Conservation (phyloP, 805 yeast genomes). For the Barnettozyma sucrosica region DNA sequence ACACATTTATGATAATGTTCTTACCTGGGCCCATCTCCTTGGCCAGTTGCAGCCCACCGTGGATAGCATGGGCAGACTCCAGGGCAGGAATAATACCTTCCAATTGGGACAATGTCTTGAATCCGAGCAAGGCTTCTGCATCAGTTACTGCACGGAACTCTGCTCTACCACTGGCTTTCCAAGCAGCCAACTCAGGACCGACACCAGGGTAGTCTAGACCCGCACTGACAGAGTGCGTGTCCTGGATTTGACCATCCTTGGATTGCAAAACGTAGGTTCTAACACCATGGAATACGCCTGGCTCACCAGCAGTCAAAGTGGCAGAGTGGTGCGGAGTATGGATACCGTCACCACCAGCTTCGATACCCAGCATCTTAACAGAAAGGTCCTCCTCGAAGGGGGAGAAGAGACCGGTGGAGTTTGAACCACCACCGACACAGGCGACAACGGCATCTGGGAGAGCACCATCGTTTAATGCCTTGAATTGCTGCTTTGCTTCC, state of each 20-base stretch:
- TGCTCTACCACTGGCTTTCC: slow-evolving; percentile 94
- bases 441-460: slow-evolving; percentile 94
- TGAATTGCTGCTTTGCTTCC: slow-evolving; percentile 90
- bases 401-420: slow-evolving; percentile 91
- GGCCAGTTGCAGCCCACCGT: slow-evolving; percentile 86
- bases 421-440: slow-evolving; percentile 99
- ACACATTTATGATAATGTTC: slow-evolving; percentile 79
- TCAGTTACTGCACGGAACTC: slow-evolving; percentile 88
- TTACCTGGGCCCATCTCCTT: slow-evolving; percentile 73
- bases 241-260: slow-evolving; percentile 91
- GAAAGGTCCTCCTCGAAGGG: slow-evolving; percentile 80
- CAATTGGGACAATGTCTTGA: slow-evolving; percentile 78
- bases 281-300: slow-evolving; percentile 98
- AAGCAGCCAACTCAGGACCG: slow-evolving; percentile 93
- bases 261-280: slow-evolving; percentile 90
- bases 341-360: slow-evolving; percentile 98
- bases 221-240: slow-evolving; percentile 97
- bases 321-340: slow-evolving; percentile 90
- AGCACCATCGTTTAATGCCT: slow-evolving; percentile 67
- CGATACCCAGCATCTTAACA: slow-evolving; percentile 87
- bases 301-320: slow-evolving; percentile 87
- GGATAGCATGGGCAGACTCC: slow-evolving; percentile 95
- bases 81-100: slow-evolving; percentile 99
- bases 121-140: slow-evolving; percentile 91
- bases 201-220: slow-evolving; percentile 99